These are phyloP conservation scores for Claviceps lovelessii DNA, from an alignment of 2,329 filamentous ascomycete genomes.

Conservation along the genomic window DNA sequence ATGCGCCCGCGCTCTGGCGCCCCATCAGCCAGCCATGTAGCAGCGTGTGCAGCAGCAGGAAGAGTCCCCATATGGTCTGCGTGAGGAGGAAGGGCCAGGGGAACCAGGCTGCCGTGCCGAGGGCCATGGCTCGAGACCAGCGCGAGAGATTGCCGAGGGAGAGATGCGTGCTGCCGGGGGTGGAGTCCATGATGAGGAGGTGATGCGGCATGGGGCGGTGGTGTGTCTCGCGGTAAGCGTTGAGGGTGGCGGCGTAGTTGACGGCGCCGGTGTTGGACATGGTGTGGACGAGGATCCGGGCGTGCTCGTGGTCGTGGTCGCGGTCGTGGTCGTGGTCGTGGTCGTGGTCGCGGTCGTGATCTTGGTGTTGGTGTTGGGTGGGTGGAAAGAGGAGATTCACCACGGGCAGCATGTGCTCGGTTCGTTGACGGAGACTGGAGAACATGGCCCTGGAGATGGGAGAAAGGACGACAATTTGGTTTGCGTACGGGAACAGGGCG, in stretches of 20 bases:
- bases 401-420: conserved; percentile 30
- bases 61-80: conserved; percentile 30
- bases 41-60: conserved; percentile 24
- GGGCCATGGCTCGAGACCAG: conserved; percentile 39
- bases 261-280: conserved; percentile 47
- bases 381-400: conserved; percentile 23
- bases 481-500: conserved; percentile 33
- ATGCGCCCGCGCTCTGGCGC: conserved; percentile 25
- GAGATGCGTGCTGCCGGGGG: conserved; percentile 33
- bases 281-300: conserved; percentile 32
- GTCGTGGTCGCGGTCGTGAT: conserved; percentile 20
- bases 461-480: conserved; percentile 36
- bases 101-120: conserved; percentile 31
- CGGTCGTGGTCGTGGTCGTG: conserved; percentile 32
- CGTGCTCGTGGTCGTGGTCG: conserved; percentile 37
- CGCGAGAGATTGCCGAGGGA: conserved; percentile 27
- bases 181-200: conserved; percentile 37
- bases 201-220: conserved; percentile 29
- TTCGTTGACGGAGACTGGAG: conserved; percentile 27
- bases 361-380: conserved; percentile 1
- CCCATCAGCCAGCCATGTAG: conserved; percentile 22
- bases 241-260: conserved; percentile 33
- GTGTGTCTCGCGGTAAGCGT: conserved; percentile 28
- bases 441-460: conserved; percentile 33
- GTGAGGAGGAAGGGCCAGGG: conserved; percentile 36